phyloP scores from a whole-genome alignment of 495 filamentous ascomycete species.

The Xylaria bambusicola region DNA sequence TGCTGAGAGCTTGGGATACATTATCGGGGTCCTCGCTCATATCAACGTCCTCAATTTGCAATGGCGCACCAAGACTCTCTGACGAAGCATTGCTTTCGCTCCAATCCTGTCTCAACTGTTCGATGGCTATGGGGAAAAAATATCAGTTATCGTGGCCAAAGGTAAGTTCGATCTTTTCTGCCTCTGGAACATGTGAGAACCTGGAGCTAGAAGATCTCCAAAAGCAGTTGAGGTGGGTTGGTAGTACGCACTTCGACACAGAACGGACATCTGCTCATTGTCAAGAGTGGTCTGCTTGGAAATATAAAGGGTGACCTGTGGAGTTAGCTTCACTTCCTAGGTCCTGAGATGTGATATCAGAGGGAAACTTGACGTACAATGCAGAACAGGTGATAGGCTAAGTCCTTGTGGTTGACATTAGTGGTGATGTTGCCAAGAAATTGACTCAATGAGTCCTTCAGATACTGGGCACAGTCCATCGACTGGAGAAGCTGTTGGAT shows the following conservation, averaged over 20 bases:
- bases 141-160: background rate
- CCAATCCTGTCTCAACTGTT: conserved; percentile 4
- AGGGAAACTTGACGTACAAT: background rate
- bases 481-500: background rate
- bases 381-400: conserved; percentile 8
- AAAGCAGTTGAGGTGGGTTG: too few species aligned
- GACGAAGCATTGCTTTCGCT: background rate
- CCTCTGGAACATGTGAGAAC: too few species aligned
- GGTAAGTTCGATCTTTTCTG: background rate
- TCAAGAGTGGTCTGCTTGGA: background rate
- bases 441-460: background rate
- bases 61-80: background rate
- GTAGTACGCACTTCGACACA: conserved; percentile 4
- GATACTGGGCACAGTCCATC: background rate
- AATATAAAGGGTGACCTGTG: conserved; percentile 1
- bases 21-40: background rate
- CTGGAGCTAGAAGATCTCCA: too few species aligned
- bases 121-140: background rate
- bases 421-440: background rate
- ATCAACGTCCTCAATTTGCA: background rate
- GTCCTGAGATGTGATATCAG: background rate
- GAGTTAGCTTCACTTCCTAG: background rate
- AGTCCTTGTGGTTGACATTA: background rate
- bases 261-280: background rate
- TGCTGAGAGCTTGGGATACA: background rate